Conservation (phyloP, 208 protist species). For the Phytomonas francai region DNA sequence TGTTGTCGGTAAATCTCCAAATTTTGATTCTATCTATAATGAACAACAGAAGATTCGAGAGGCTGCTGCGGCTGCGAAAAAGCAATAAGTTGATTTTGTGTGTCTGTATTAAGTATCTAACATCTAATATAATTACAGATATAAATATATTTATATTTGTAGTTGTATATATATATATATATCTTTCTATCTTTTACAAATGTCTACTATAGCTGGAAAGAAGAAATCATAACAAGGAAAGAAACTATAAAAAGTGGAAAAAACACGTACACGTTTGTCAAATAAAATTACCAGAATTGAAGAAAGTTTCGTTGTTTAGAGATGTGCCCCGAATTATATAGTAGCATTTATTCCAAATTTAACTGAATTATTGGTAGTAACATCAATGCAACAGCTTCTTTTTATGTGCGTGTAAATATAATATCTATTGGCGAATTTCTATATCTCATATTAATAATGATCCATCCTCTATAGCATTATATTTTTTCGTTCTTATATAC, state of each 20-base stretch:
- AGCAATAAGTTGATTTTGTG: conserved; percentile 11
- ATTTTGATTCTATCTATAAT: conserved; percentile 73
- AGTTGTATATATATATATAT: conserved; percentile 6
- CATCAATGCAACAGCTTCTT: neutral
- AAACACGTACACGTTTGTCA: neutral
- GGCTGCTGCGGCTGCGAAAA: conserved; percentile 17
- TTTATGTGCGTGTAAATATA: conserved; percentile 5
- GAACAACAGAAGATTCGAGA: conserved; percentile 69
- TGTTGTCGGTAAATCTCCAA: conserved; percentile 54
- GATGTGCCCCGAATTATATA: neutral
- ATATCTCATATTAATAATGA: neutral
- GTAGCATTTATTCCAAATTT: conserved; percentile 3
- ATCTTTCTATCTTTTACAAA: neutral
- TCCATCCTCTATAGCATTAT: neutral
- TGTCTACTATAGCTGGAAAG: neutral
- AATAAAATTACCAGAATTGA: neutral
- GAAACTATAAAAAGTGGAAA: neutral
- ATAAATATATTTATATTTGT: conserved; percentile 6
- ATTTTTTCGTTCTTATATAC: conserved; percentile 3
- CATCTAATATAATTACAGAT: conserved; percentile 19
- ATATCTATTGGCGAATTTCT: neutral
- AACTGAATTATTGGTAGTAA: neutral
- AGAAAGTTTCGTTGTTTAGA: neutral
- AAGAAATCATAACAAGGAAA: neutral
- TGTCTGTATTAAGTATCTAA: neutral